A percentile compares a stretch with the other conserved stretches of the same genome.
phyloP scores from a whole-genome alignment of 2,329 filamentous ascomycete genomes.

The Calonectria ilicicola region DNA sequence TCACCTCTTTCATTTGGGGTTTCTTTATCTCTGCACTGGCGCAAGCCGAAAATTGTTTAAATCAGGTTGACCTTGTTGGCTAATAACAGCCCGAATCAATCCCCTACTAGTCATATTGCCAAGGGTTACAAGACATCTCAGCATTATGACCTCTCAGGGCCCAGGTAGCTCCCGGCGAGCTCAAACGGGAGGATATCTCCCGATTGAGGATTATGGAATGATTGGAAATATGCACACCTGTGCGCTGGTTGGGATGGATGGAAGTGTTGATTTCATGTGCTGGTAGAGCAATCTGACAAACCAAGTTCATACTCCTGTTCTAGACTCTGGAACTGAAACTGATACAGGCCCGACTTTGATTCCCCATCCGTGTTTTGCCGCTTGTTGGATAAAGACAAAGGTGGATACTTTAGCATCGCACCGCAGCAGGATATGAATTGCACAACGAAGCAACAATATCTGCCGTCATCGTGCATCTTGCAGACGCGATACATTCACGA shows the following conservation, averaged over 20 bases:
- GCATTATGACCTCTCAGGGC: constrained; percentile 48
- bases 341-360: constrained; percentile 78
- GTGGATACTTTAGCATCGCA: constrained; percentile 79
- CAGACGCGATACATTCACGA: constrained; percentile 84
- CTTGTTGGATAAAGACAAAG: constrained; percentile 79
- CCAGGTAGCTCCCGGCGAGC: constrained; percentile 47
- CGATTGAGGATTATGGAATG: constrained; percentile 82
- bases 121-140: background rate
- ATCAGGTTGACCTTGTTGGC: background rate
- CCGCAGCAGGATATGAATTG: constrained; percentile 62
- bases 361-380: constrained; percentile 82
- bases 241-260: constrained; percentile 79
- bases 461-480: constrained; percentile 80
- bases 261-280: constrained; percentile 82
- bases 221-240: constrained; percentile 86
- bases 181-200: constrained; percentile 63
- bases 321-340: background rate
- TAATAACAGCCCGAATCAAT: background rate
- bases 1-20: background rate
- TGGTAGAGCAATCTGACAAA: constrained; percentile 61
- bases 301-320: background rate
- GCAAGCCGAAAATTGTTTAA: background rate
- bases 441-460: constrained; percentile 83
- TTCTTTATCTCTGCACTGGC: background rate
- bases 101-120: background rate